Evolutionary conservation across 768 basidiomycete species (phyloP).

Genomic region (Terana coerulea): DNA sequence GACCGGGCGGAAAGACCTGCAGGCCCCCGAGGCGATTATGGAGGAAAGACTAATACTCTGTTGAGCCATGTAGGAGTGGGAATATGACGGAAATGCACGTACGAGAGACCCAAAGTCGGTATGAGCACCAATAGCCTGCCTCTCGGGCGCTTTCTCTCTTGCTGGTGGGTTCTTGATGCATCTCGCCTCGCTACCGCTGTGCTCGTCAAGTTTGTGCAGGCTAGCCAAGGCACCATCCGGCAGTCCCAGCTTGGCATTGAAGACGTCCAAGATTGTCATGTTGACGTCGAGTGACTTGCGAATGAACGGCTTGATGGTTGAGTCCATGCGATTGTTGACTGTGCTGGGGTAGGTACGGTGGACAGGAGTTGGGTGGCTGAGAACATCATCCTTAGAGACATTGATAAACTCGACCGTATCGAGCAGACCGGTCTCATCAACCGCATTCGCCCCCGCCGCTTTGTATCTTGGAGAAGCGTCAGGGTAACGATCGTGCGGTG

Average conservation of each 20-base stretch:
- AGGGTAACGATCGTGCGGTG: neutral
- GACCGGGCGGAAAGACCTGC: slow-evolving; percentile 60
- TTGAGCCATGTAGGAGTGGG: neutral
- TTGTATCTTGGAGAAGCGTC: slow-evolving; percentile 20
- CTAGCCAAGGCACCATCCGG: slow-evolving; percentile 25
- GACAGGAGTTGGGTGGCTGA: slow-evolving; percentile 26
- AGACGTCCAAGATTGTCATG: slow-evolving; percentile 25
- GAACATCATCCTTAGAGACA: slow-evolving; percentile 33
- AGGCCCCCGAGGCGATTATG: slow-evolving; percentile 69
- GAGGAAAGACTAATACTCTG: slow-evolving; percentile 47
- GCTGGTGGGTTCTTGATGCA: slow-evolving; percentile 30
- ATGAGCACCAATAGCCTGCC: slow-evolving; percentile 29
- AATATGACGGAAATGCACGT: neutral
- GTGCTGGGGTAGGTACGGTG: slow-evolving; percentile 33
- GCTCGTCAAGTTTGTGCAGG: slow-evolving; percentile 24
- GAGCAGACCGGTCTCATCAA: slow-evolving; percentile 28
- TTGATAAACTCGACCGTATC: slow-evolving; percentile 36
- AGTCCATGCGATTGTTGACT: slow-evolving; percentile 26
- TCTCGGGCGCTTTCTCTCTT: slow-evolving; percentile 13
- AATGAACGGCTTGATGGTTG: slow-evolving; percentile 27
- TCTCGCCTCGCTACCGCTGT: slow-evolving; percentile 29
- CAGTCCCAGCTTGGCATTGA: slow-evolving; percentile 31
- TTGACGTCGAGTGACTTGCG: slow-evolving; percentile 27
- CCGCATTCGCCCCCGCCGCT: slow-evolving; percentile 29
- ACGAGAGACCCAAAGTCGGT: slow-evolving; percentile 34